Conservation (phyloP, 176 grass and related monocot genomes). For the Eleusine coracana region DNA sequence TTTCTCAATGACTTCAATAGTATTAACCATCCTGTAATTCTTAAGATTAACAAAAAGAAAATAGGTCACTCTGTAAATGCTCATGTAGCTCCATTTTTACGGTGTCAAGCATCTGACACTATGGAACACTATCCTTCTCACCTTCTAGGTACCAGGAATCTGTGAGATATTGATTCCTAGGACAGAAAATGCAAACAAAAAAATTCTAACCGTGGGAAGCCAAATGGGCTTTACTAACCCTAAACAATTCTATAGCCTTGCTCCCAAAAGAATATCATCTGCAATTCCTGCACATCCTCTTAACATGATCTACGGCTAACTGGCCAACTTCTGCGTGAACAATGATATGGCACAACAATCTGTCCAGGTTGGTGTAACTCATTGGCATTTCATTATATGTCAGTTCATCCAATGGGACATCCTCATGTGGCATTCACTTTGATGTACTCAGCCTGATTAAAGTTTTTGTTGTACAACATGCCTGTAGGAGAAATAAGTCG, state of each 20-base stretch:
- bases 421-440: slow-evolving; percentile 58
- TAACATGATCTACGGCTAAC: background rate
- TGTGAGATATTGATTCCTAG: background rate
- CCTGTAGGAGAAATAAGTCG: slow-evolving; percentile 70
- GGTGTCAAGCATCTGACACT: background rate
- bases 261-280: slow-evolving; percentile 26
- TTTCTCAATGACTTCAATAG: background rate
- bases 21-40: background rate
- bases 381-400: background rate
- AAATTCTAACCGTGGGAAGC: background rate
- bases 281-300: background rate
- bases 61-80: background rate
- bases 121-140: background rate
- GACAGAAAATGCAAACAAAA: background rate
- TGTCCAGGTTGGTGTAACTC: background rate
- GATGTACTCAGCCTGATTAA: slow-evolving; percentile 56
- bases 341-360: background rate
- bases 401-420: background rate
- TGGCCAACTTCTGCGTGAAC: background rate
- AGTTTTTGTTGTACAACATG: slow-evolving; percentile 72
- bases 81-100: slow-evolving; percentile 17
- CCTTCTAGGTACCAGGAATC: background rate
- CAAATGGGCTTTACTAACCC: slow-evolving; percentile 1
- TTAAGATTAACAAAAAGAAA: background rate
- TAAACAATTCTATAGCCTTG: background rate